These are phyloP conservation scores for Cordia subcordata DNA, from an alignment of 257 asterid genomes.

Conservation along the genomic window DNA sequence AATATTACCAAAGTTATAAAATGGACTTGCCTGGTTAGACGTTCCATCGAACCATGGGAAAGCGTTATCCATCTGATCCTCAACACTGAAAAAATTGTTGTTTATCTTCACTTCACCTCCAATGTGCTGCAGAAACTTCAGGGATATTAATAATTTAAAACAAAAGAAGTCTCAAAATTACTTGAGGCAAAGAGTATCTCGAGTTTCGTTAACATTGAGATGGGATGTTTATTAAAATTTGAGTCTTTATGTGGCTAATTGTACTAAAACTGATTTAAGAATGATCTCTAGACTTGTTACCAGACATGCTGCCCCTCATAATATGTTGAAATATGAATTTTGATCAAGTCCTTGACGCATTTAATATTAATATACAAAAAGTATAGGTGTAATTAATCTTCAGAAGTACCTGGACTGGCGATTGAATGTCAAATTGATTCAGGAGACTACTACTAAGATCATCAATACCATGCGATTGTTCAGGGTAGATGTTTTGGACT, in stretches of 20 bases:
- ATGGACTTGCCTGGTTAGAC: not conserved
- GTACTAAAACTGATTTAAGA: too few relatives aligned
- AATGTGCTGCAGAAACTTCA: not conserved
- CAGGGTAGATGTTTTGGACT: not conserved
- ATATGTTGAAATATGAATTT: too few relatives aligned
- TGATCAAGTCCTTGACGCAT: too few relatives aligned
- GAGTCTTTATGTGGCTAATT: too few relatives aligned
- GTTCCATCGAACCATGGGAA: not conserved
- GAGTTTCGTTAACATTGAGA: too few relatives aligned
- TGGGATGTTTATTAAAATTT: too few relatives aligned
- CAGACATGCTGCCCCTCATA: too few relatives aligned
- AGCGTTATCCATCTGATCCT: not conserved
- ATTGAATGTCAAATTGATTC: conserved; percentile 3
- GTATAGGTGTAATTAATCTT: not conserved
- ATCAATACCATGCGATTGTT: not conserved
- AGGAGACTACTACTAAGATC: conserved; percentile 4
- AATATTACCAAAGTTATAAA: not conserved
- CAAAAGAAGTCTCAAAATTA: too few relatives aligned
- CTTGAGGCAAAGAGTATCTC: too few relatives aligned
- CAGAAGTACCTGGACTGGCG: not conserved
- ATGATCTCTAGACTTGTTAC: too few relatives aligned
- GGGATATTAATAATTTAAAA: not conserved
- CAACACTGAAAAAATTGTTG: not conserved
- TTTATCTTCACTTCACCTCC: not conserved
- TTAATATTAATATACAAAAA: too few relatives aligned